A percentile compares a stretch with the other conserved stretches of the same genome.
Conservation (phyloP, 1,139 yeast species). For the Pichia terricola region DNA sequence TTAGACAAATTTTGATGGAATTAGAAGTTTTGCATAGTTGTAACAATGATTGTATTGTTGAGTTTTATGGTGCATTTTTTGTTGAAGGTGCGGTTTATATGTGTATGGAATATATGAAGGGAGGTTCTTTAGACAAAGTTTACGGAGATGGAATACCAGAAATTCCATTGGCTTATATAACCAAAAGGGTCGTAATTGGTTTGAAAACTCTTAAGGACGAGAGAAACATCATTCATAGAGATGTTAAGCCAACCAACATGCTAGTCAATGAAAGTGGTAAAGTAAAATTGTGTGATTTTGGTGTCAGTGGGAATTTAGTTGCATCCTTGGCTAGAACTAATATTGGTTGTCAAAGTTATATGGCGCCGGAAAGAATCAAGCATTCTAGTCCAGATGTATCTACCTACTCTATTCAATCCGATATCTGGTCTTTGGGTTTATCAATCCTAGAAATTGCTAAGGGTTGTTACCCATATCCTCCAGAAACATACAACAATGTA, state of each 20-base stretch:
- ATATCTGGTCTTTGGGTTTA: constrained; percentile 91
- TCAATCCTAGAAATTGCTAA: constrained; percentile 82
- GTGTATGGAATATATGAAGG: constrained; percentile 99
- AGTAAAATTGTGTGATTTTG: constrained; percentile 91
- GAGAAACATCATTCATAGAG: constrained; percentile 92
- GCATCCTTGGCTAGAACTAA: constrained; percentile 94
- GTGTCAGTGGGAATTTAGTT: constrained; percentile 90
- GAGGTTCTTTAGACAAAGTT: constrained; percentile 85
- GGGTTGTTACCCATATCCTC: constrained; percentile 92
- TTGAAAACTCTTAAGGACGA: constrained; percentile 74
- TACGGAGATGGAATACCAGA: constrained; percentile 68
- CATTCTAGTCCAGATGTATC: constrained; percentile 52
- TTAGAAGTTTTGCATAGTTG: constrained; percentile 88
- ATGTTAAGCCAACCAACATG: constrained; percentile 94
- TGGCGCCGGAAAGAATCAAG: constrained; percentile 97
- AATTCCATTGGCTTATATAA: constrained; percentile 69
- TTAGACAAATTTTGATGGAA: constrained; percentile 92
- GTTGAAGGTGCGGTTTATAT: constrained; percentile 97
- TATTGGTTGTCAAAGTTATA: constrained; percentile 95
- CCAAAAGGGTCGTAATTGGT: constrained; percentile 77
- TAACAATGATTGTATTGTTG: constrained; percentile 82
- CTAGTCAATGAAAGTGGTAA: constrained; percentile 73
- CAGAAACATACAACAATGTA: constrained; percentile 83
- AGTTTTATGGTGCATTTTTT: constrained; percentile 93
- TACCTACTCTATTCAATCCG: constrained; percentile 89